Evolutionary conservation across 495 filamentous ascomycete genomes (phyloP), one percentile per base, ranked within the genome.

Genomic region (Annulohypoxylon maeteangense): DNA sequence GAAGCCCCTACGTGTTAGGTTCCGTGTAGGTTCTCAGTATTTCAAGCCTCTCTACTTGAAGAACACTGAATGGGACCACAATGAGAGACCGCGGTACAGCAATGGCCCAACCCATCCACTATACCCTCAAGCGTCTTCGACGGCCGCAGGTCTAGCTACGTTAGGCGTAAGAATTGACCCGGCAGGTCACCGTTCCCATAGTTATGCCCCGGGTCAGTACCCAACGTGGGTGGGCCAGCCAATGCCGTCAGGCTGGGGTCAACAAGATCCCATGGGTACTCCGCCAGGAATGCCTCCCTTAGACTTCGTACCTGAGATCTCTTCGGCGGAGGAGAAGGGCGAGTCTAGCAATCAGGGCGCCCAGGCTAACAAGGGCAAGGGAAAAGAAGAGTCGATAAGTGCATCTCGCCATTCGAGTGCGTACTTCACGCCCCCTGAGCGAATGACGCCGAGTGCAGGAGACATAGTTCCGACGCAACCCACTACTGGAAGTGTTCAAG

Each of bases 381-480:
- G 6, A 2, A 6, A 6, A 29, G 6, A 29, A 29, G 3, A 29
- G 42, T 45, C 42, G 16, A 7, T 0, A 1, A 18, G 2, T 1
- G 16, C 3, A 29, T 47, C 56, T 12, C 23, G 20, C 4, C 45
- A 23, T 11, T 60, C 56, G 6, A 27, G 40, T 20, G n/a, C 34
- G 7, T 25, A 42, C 36, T 8, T 59, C 44, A 62, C 58, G 6
- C 58, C 58, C 14, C 44, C 31, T 0, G 58, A 62, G 44, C 16
- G 32, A 1, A 18, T 18, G 6, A 5, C 20, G 14, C 40, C 23
- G 5, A 29, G 3, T 6, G 40, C 18, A 4, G 11, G 18, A n/a
- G 22, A 58, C 22, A 1, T 10, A 8, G 14, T 4, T 14, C 55
- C 55, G 1, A 40, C 10, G n/a, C 55, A 38, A 25, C 12, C 23